Base-by-base conservation (phyloP, 148 eudicot genomes). In the Nyssa sinensis region DNA sequence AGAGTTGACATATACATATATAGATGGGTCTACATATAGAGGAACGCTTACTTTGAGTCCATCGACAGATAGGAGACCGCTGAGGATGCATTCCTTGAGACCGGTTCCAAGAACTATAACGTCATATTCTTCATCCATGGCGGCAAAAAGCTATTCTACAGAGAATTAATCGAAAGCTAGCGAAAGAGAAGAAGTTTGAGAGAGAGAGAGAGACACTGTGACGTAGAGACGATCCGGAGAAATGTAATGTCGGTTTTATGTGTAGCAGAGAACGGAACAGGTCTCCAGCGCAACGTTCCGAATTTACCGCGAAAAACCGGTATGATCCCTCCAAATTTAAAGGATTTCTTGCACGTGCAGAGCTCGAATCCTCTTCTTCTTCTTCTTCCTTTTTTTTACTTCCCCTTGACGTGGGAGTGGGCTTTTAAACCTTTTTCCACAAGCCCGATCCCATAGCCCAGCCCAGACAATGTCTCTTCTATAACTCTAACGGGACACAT, bases 11-110 rank as follows among this genome's bases (percentile, higher is more conserved):
- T 55, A 21, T 55, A 21, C 21, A 55, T 21, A 55, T 21, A 55
- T 21, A 55, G 0, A 21, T 14, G 17, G 3, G 16, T 14, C 14
- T 14, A 41, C 2, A 41, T 2, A 53, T 14, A 53, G 3, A 16
- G 21, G 16, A 17, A 55, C 14, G 30, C 55, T 4, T 72, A 82
- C 84, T 78, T 83, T 86, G 75, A 86, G 89, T 47, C 89, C 86
- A 67, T 86, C 89, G 24, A 86, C 89, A 11, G 89, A 86, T 62
- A 86, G 84, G 49, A 86, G 86, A 44, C 89, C 89, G 60, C 89
- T 83, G 77, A 86, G 86, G 33, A 86, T 83, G 78, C 89, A 86
- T 76, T 86, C 89, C 79, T 86, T 86, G 75, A 86, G 89, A 67
- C 89, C 89, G 2, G 86, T 86, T 7, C 89, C 89, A 0, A 83